phyloP scores from a whole-genome alignment of 805 yeast genomes.

The Maudiozyma bulderi region DNA sequence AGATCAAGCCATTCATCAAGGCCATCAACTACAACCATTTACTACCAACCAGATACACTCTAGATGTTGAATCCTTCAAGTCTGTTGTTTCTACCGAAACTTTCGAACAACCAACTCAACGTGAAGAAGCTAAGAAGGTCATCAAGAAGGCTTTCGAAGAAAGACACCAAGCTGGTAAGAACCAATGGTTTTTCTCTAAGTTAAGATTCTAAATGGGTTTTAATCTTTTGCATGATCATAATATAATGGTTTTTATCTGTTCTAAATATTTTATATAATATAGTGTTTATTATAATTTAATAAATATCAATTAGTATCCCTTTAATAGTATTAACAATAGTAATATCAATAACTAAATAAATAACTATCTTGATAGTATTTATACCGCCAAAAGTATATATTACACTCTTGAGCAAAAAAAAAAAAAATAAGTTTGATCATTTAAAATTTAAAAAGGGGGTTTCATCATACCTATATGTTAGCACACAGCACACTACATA shows the following conservation, averaged over 20 bases:
- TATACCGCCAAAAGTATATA: too few relatives aligned
- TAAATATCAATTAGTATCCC: slow-evolving; percentile 3
- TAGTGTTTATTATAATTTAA: background rate
- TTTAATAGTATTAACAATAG: background rate
- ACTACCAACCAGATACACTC: slow-evolving; percentile 98
- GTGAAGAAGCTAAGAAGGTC: slow-evolving; percentile 97
- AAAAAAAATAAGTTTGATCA: too few relatives aligned
- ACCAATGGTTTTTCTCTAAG: slow-evolving; percentile 99
- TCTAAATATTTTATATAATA: slow-evolving; percentile 3
- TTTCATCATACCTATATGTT: too few relatives aligned
- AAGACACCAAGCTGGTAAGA: slow-evolving; percentile 98
- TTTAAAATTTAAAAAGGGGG: too few relatives aligned
- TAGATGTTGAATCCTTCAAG: slow-evolving; percentile 95
- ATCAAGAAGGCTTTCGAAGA: slow-evolving; percentile 99
- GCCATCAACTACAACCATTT: slow-evolving; percentile 99
- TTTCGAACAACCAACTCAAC: slow-evolving; percentile 94
- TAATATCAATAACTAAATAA: too few relatives aligned
- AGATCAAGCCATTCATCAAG: slow-evolving; percentile 98
- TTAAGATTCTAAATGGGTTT: slow-evolving; percentile 60
- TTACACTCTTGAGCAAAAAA: too few relatives aligned
- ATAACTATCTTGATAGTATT: too few relatives aligned
- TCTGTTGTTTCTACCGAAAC: slow-evolving; percentile 84
- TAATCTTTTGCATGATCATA: slow-evolving; percentile 2
- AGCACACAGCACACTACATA: too few relatives aligned
- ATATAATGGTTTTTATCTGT: slow-evolving; percentile 1